Conservation (phyloP, 176 grass and related monocot species). For the maize (Zea mays) region DNA sequence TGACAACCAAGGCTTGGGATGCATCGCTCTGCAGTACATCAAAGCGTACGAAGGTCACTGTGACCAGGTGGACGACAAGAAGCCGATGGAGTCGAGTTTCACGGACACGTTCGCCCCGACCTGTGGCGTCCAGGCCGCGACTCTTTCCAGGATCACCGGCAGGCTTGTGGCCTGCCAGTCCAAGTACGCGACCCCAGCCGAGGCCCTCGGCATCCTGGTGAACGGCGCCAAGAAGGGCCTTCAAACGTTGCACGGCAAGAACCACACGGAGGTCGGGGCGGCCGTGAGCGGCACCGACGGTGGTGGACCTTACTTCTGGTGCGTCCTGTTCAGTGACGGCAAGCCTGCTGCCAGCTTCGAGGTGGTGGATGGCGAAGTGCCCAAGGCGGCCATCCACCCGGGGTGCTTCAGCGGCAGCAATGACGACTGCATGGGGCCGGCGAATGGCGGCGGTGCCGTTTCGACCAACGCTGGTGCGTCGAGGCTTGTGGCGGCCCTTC, state of each 20-base stretch:
- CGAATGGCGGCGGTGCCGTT: not conserved
- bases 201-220: conserved; percentile 68
- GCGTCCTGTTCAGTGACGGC: conserved; percentile 76
- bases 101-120: conserved; percentile 66
- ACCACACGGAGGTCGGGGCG: conserved; percentile 71
- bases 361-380: conserved; percentile 67
- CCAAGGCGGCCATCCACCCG: conserved; percentile 56
- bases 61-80: conserved; percentile 61
- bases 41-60: conserved; percentile 86
- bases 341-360: conserved; percentile 71
- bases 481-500: conserved; percentile 30
- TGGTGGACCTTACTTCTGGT: conserved; percentile 76
- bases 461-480: not conserved
- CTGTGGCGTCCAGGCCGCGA: conserved; percentile 66
- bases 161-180: conserved; percentile 80
- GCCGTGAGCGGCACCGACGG: conserved; percentile 65
- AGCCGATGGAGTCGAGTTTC: conserved; percentile 68
- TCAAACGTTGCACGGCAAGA: conserved; percentile 67
- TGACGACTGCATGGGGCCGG: conserved; percentile 61
- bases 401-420: conserved; percentile 87
- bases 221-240: conserved; percentile 49
- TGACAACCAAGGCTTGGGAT: conserved; percentile 78
- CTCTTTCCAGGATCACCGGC: conserved; percentile 72
- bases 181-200: conserved; percentile 41
- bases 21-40: conserved; percentile 89